Conservation (phyloP, 345 rosid species). For the Rhodamnia rubescens region DNA sequence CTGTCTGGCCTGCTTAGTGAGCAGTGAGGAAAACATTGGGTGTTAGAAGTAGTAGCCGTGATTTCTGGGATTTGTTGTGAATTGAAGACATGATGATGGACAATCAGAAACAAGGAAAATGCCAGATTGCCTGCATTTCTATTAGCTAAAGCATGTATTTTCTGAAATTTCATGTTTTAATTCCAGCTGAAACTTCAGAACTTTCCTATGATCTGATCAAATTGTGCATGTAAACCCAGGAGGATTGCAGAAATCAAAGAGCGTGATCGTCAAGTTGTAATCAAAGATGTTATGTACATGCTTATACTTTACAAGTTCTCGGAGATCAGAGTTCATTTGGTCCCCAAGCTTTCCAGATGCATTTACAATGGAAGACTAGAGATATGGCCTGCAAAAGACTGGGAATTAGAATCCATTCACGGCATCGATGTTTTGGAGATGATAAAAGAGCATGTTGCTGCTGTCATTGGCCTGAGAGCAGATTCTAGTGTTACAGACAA, state of each 20-base stretch:
- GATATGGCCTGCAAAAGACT: conserved; percentile 83
- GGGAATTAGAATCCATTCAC: conserved; percentile 86
- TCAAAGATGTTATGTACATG: conserved; percentile 88
- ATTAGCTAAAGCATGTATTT: neutral
- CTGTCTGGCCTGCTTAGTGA: neutral
- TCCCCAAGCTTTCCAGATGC: conserved; percentile 83
- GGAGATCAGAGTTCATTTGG: conserved; percentile 69
- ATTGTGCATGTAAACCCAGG: conserved; percentile 26
- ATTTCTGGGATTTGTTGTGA: neutral
- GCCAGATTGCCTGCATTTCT: neutral
- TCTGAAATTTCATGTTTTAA: neutral
- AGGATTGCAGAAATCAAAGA: conserved; percentile 76
- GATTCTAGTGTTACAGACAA: conserved; percentile 71
- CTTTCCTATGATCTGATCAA: conserved; percentile 1
- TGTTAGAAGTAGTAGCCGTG: neutral
- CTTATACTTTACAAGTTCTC: conserved; percentile 70
- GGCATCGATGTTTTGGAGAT: conserved; percentile 54
- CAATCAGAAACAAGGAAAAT: neutral
- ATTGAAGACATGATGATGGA: neutral
- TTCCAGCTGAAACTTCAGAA: neutral
- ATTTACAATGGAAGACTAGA: conserved; percentile 75
- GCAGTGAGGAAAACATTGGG: neutral
- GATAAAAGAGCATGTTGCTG: conserved; percentile 60
- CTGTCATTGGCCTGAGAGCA: conserved; percentile 62
- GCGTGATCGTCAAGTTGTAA: conserved; percentile 48